Evolutionary conservation across 345 rosid genomes (phyloP).

Genomic region (Capsella bursapastoris): DNA sequence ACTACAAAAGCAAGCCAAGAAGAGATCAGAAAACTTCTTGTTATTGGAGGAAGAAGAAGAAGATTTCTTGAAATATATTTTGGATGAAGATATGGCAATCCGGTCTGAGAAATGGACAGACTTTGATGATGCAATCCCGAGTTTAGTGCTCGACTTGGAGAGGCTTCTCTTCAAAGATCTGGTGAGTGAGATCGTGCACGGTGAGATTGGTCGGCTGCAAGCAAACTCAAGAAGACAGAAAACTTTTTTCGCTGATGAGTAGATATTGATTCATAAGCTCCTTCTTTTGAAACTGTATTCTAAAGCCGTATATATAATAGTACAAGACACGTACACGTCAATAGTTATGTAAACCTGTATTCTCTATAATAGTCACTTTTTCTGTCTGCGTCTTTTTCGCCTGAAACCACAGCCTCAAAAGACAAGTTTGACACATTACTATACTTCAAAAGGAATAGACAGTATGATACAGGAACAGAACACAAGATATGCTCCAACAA

Average conservation of each 20-base stretch:
- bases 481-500: background rate
- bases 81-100: constrained; percentile 64
- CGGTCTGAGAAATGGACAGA: constrained; percentile 64
- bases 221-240: constrained; percentile 51
- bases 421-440: background rate
- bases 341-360: background rate
- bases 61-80: constrained; percentile 56
- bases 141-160: constrained; percentile 71
- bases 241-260: constrained; percentile 54
- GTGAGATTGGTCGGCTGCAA: constrained; percentile 53
- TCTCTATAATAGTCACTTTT: background rate
- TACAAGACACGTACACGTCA: background rate
- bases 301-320: constrained; percentile 6
- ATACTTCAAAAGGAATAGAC: background rate
- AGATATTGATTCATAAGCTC: constrained; percentile 18
- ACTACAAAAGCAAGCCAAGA: constrained; percentile 47
- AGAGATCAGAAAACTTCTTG: constrained; percentile 47
- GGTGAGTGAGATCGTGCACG: constrained; percentile 71
- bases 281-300: background rate
- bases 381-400: background rate
- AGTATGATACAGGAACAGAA: background rate
- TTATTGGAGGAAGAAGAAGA: constrained; percentile 55
- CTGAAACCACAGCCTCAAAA: background rate
- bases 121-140: constrained; percentile 53
- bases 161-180: constrained; percentile 82